Percentiles rank a stretch among this genome's conserved stretches.
phyloP scores from a whole-genome alignment of 176 grass and related monocot species.

The Bolboschoenus planiculmis region DNA sequence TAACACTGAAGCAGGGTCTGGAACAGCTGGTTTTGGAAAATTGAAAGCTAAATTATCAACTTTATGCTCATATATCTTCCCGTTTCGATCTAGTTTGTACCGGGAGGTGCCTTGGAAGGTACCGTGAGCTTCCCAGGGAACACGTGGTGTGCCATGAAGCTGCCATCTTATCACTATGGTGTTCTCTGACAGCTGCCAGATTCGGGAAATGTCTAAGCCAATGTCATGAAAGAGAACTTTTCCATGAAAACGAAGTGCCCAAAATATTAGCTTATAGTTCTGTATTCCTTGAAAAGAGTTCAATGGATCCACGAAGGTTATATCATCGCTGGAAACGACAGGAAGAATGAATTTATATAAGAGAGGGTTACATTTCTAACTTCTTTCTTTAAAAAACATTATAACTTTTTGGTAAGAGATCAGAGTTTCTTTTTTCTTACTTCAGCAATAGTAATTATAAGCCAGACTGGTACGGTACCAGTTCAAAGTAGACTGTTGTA shows the following conservation, averaged over 20 bases:
- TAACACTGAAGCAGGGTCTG: conserved; percentile 43
- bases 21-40: conserved; percentile 53
- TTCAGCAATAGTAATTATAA: neutral
- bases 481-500: neutral
- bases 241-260: conserved; percentile 83
- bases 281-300: conserved; percentile 82
- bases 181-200: conserved; percentile 84
- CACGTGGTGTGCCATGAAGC: conserved; percentile 64
- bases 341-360: neutral
- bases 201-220: conserved; percentile 59
- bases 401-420: neutral
- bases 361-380: neutral
- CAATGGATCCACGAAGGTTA: conserved; percentile 72
- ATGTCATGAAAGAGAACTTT: conserved; percentile 70
- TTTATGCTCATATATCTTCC: conserved; percentile 98
- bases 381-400: neutral
- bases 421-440: neutral
- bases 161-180: conserved; percentile 87
- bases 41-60: conserved; percentile 90
- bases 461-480: neutral
- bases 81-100: conserved; percentile 76
- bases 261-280: conserved; percentile 94
- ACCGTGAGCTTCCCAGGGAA: conserved; percentile 90
- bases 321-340: conserved; percentile 65
- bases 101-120: conserved; percentile 81